Conservation (phyloP, 345 rosid genomes). For the Dipteronia sinensis region DNA sequence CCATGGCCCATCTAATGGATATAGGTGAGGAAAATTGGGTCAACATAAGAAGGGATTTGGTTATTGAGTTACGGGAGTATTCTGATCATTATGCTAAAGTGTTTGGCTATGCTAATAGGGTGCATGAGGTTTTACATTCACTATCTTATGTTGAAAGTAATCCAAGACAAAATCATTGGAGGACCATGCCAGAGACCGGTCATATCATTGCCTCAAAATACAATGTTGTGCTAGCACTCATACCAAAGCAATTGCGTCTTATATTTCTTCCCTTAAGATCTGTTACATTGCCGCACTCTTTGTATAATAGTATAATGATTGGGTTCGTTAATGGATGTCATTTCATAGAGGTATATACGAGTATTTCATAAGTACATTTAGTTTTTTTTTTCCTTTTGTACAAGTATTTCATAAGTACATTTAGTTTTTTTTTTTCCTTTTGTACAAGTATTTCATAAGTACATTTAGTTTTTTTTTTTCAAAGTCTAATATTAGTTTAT, state of each 20-base stretch:
- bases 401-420: neutral
- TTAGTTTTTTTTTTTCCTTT: too few species aligned
- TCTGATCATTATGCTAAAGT: neutral
- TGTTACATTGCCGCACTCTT: neutral
- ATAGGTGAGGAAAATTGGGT: too few species aligned
- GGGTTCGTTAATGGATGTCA: neutral
- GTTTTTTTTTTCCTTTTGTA: too few species aligned
- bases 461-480: too few species aligned
- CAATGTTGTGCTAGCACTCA: neutral
- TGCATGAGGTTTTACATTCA: neutral
- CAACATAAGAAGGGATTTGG: too few species aligned
- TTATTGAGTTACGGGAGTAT: neutral
- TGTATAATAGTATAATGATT: too few species aligned
- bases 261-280: neutral
- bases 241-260: neutral
- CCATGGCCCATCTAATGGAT: too few species aligned
- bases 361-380: too few species aligned
- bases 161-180: neutral
- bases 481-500: too few species aligned
- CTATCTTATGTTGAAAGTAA: too few species aligned
- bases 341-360: neutral
- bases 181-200: neutral
- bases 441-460: too few species aligned
- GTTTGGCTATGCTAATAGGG: neutral
- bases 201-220: too few species aligned